Percentiles rank a stretch among this genome's conserved stretches.
phyloP scores from a whole-genome alignment of 805 yeast genomes.

The Cyberlindnera euphorbiae region DNA sequence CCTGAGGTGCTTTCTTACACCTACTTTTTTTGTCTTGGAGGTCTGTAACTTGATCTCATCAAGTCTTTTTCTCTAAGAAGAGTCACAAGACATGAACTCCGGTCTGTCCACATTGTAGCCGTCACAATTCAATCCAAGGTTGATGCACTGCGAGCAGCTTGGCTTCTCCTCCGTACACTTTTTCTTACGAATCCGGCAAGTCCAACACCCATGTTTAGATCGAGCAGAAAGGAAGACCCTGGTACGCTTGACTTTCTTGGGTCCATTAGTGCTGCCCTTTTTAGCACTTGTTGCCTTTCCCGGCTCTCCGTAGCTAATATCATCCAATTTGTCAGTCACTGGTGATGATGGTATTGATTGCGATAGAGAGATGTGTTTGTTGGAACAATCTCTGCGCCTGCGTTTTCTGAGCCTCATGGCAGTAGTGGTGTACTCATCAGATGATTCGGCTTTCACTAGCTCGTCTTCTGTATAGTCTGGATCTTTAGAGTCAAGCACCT shows the following conservation, averaged over 20 bases:
- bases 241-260: conserved; percentile 2
- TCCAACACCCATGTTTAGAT: conserved; percentile 71
- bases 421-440: no score
- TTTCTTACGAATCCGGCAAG: conserved; percentile 67
- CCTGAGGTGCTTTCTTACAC: conserved; percentile 23
- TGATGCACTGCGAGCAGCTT: conserved; percentile 49
- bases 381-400: not conserved
- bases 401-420: conserved; percentile 4
- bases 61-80: conserved; percentile 40
- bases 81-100: conserved; percentile 43
- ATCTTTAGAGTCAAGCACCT: no score
- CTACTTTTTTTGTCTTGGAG: conserved; percentile 36
- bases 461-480: not conserved
- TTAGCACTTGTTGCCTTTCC: not conserved
- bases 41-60: conserved; percentile 46
- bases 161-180: conserved; percentile 68
- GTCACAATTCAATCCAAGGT: conserved; percentile 55
- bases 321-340: no score
- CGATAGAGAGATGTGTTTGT: conserved; percentile 2
- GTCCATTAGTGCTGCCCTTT: not conserved
- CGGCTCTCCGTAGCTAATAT: no score
- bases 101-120: conserved; percentile 50
- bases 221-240: conserved; percentile 27
- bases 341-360: not conserved
- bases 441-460: not conserved